Evolutionary conservation across 1,139 yeast genomes (phyloP).

Genomic region (Blastobotrys persicus): DNA sequence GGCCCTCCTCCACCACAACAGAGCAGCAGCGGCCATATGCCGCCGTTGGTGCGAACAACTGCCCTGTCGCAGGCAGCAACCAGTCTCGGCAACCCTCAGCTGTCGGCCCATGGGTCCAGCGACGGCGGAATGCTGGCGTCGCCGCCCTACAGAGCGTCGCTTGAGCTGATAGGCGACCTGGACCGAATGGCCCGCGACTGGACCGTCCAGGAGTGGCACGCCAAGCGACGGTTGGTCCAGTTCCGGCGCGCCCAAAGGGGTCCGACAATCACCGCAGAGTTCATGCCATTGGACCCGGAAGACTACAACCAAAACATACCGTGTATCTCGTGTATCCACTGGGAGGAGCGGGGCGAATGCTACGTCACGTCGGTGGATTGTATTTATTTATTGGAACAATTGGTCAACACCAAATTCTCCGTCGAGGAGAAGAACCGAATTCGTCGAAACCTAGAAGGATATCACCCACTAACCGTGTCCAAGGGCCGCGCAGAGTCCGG

Average conservation of each 20-base stretch:
- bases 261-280: slow-evolving; percentile 35
- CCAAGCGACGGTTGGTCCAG: slow-evolving; percentile 37
- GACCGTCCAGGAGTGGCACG: slow-evolving; percentile 36
- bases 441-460: slow-evolving; percentile 63
- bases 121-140: slow-evolving; percentile 16
- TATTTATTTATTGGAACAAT: slow-evolving; percentile 54
- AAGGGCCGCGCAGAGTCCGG: slow-evolving; percentile 47
- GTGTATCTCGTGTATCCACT: slow-evolving; percentile 58
- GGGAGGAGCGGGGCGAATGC: slow-evolving; percentile 52
- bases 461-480: slow-evolving; percentile 61
- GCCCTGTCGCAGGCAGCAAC: slow-evolving; percentile 34
- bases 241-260: slow-evolving; percentile 39
- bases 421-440: slow-evolving; percentile 72
- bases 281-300: slow-evolving; percentile 34
- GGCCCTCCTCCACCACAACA: background rate
- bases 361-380: slow-evolving; percentile 68
- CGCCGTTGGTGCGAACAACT: slow-evolving; percentile 32
- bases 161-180: slow-evolving; percentile 38
- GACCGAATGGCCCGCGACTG: slow-evolving; percentile 36
- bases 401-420: slow-evolving; percentile 56
- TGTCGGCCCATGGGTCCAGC: slow-evolving; percentile 13
- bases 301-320: slow-evolving; percentile 34
- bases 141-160: slow-evolving; percentile 29
- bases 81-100: slow-evolving; percentile 24
- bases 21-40: slow-evolving; percentile 15